Conservation (phyloP, 2,329 filamentous ascomycete species). For the Alternaria sp. region DNA sequence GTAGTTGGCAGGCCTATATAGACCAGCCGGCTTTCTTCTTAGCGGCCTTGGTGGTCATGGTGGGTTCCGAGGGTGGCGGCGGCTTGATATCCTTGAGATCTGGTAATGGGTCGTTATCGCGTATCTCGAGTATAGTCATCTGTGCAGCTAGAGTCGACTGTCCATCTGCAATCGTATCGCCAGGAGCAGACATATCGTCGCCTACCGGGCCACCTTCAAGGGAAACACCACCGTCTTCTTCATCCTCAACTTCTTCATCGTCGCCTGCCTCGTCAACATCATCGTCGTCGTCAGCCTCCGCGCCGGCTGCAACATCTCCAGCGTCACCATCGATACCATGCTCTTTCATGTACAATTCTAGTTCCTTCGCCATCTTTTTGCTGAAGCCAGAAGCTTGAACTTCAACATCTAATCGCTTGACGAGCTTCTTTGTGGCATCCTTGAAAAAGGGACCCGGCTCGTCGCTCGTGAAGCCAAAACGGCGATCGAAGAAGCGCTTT, state of each 20-base stretch:
- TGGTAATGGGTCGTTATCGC: slow-evolving; percentile 43
- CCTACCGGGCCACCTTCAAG: slow-evolving; percentile 8
- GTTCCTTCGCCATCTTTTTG: slow-evolving; percentile 93
- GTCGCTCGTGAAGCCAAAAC: slow-evolving; percentile 86
- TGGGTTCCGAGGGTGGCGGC: slow-evolving; percentile 18
- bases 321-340: slow-evolving; percentile 65
- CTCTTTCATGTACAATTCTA: slow-evolving; percentile 87
- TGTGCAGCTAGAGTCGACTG: slow-evolving; percentile 27
- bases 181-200: background rate
- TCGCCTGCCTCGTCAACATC: background rate
- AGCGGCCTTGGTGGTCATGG: slow-evolving; percentile 44
- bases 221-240: slow-evolving; percentile 1
- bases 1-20: slow-evolving; percentile 16
- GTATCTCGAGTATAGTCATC: slow-evolving; percentile 48
- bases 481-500: slow-evolving; percentile 88
- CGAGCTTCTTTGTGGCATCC: slow-evolving; percentile 76
- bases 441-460: slow-evolving; percentile 84
- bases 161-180: slow-evolving; percentile 1
- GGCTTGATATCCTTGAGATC: slow-evolving; percentile 40
- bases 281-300: slow-evolving; percentile 20
- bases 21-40: slow-evolving; percentile 47
- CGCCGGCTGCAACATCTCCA: slow-evolving; percentile 38
- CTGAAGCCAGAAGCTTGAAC: slow-evolving; percentile 95
- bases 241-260: slow-evolving; percentile 11
- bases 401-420: slow-evolving; percentile 79